Evolutionary conservation across 2,329 filamentous ascomycete species (phyloP), one percentile per base, ranked within the genome.

Genomic region (Cryphonectria nitschkei): DNA sequence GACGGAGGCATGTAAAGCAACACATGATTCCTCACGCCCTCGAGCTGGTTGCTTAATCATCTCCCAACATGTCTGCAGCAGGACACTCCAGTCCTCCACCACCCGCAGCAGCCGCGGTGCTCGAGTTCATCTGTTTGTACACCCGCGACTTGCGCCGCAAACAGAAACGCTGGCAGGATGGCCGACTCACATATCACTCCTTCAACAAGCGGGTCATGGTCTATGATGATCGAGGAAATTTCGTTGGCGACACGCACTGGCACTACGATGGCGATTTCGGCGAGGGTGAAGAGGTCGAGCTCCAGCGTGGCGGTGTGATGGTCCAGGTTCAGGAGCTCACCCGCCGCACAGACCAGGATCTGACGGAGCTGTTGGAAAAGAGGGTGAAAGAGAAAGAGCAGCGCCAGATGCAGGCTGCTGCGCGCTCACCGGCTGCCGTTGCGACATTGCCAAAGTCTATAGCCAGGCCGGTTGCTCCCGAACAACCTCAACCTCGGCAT

Each of bases 141-240:
- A 97, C 94, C 1, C 89, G 93, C 78, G 95, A 98, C 78, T 80
- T 97, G 58, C 89, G 90, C 67, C 90, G 93, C 69, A 98, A 98
- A 82, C 90, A 93, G 75, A 98, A 98, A 79, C 86, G 93, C 72
- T 98, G 95, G 95, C 93, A 97, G 77, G 95, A 98, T 90, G 95
- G 95, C 50, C 90, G 90, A 67, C 87, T 98, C 73, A 92, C 92
- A 74, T 97, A 92, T 74, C 95, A 98, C 78, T 92, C 92, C 0
- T 97, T 97, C 87, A 98, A 98, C 82, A 93, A 90, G 78, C 90
- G 93, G 5, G 84, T 96, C 72, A 97, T 98, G 93, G 93, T 97
- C 8, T 95, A 96, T 76, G 94, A 97, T 79, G 90, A 93, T 63
- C 84, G 88, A 2, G 89, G 92, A 0, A 93, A 95, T 78, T 93